Evolutionary conservation across 2,329 filamentous ascomycete genomes (phyloP), one percentile per base, ranked within the genome.

Genomic region (Diaporthe amygdali): DNA sequence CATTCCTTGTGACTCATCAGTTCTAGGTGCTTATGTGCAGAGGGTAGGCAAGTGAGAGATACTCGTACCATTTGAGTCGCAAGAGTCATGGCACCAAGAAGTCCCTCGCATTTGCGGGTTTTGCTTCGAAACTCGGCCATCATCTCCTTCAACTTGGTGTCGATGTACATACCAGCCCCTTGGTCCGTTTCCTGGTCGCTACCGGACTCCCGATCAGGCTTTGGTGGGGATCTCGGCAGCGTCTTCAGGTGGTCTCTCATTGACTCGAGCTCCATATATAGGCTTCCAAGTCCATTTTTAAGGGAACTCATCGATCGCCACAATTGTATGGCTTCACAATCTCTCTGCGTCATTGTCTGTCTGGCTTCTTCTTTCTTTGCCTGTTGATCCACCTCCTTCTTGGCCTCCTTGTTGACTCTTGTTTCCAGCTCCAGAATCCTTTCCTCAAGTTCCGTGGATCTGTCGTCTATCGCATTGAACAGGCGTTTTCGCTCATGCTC

Each of bases 401-500:
- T 27, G 6, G 54, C 15, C 0, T 73, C 51, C 32, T 63, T 61
- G 14, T 37, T 39, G 8, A 75, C 54, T 49, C 69, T 69, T 3
- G 66, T 72, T 7, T 76, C 47, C 68, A 76, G 71, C 17, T 75
- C 70, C 0, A 72, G 27, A 37, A 77, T 74, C 12, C 72, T 69
- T 14, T 69, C 51, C 15, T 59, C 20, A 7, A 77, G 71, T 7
- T 69, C 12, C 0, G 34, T 49, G 3, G 47, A 27, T n/a, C 75
- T 69, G 3, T 5, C 0, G 2, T 75, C 73, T 2, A 76, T 3
- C 1, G 44, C 39, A 25, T 74, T 47, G 47, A 75, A 17, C 0
- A 77, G 59, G 1, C 75, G 71, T 25, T 27, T 52, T 6, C 75
- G 72, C 47, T 77, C 76, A 1, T 72, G 44, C 39, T 77, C 72